A percentile compares a stretch with the other conserved stretches of the same genome.
Conservation (phyloP, 345 rosid species). For the Lumnitzera littorea region DNA sequence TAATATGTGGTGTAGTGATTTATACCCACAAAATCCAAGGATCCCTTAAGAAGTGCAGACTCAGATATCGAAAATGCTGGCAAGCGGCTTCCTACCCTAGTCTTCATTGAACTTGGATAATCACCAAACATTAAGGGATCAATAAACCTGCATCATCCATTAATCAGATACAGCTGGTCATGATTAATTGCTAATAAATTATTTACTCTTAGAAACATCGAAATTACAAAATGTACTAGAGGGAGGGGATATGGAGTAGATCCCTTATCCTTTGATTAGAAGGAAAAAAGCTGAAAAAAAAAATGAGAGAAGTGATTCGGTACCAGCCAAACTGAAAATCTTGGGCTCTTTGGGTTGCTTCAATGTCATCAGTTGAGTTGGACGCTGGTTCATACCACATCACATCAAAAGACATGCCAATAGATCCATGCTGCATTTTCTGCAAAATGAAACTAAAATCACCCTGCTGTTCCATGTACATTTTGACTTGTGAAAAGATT, state of each 20-base stretch:
- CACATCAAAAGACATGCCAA: constrained; percentile 72
- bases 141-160: constrained; percentile 53
- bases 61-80: constrained; percentile 60
- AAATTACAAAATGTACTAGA: not conserved
- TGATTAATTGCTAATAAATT: no score
- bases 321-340: constrained; percentile 99
- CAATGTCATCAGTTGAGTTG: constrained; percentile 48
- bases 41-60: constrained; percentile 59
- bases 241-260: no score
- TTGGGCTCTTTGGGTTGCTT: constrained; percentile 90
- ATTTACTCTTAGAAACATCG: not conserved
- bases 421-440: constrained; percentile 64
- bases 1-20: constrained; percentile 91
- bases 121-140: constrained; percentile 86
- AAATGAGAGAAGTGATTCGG: not conserved
- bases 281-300: not conserved
- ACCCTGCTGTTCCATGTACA: no score
- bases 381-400: constrained; percentile 71
- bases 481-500: no score
- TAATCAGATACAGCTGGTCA: not conserved
- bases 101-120: constrained; percentile 82
- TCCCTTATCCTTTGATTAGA: no score
- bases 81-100: constrained; percentile 62
- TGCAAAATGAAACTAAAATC: constrained; percentile 13
- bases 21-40: constrained; percentile 86